Evolutionary conservation across 345 rosid species (phyloP).

Genomic region (Eucalyptus erythrocorys): DNA sequence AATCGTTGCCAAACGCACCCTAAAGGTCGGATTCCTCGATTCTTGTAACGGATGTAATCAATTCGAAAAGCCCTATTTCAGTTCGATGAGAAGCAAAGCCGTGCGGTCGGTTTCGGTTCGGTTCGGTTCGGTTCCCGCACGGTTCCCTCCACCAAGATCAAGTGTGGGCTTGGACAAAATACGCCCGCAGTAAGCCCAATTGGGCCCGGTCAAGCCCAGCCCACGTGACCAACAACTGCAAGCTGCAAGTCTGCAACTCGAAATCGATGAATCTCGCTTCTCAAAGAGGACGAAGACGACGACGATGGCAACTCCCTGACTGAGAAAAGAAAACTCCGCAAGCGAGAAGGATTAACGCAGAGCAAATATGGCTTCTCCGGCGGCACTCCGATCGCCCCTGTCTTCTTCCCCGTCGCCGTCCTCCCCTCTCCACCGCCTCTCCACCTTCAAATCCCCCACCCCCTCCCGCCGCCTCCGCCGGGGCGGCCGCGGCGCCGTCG

Average conservation of each 20-base stretch:
- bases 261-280: background rate
- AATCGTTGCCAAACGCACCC: too few relatives aligned
- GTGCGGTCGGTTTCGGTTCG: background rate
- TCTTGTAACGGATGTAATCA: background rate
- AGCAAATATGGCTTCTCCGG: slow-evolving; percentile 41
- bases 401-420: slow-evolving; percentile 24
- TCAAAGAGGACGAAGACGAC: background rate
- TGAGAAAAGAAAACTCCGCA: background rate
- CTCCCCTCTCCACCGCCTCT: slow-evolving; percentile 67
- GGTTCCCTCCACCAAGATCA: background rate
- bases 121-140: background rate
- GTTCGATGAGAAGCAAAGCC: background rate
- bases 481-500: background rate
- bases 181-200: background rate
- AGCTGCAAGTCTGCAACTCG: background rate
- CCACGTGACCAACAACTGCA: background rate
- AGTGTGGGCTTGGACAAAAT: background rate
- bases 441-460: slow-evolving; percentile 40
- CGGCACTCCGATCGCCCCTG: slow-evolving; percentile 30
- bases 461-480: slow-evolving; percentile 19
- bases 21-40: background rate
- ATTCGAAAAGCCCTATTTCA: background rate
- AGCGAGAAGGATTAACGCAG: background rate
- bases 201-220: background rate
- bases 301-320: background rate